Conservation (phyloP, 2,329 filamentous ascomycete genomes). For the Verticillium klebahnii region DNA sequence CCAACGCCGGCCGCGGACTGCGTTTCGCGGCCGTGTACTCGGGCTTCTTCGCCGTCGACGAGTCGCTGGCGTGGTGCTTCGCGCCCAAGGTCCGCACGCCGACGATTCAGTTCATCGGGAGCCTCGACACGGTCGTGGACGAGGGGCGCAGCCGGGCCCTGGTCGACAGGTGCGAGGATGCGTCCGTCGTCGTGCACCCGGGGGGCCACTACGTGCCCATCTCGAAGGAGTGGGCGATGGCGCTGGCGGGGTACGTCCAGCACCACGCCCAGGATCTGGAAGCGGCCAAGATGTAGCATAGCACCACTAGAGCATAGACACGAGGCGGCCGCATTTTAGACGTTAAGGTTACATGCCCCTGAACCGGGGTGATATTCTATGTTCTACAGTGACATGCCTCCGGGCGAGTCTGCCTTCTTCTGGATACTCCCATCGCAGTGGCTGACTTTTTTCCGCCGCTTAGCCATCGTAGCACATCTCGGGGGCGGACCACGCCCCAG, state of each 20-base stretch:
- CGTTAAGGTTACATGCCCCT: slow-evolving; percentile 9
- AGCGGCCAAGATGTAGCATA: slow-evolving; percentile 13
- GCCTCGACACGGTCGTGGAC: slow-evolving; percentile 82
- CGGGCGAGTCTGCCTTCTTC: background rate
- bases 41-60: slow-evolving; percentile 65
- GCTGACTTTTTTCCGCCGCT: background rate
- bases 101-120: slow-evolving; percentile 76
- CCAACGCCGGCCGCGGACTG: slow-evolving; percentile 43
- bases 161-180: slow-evolving; percentile 57
- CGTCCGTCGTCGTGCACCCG: slow-evolving; percentile 63
- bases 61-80: slow-evolving; percentile 59
- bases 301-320: background rate
- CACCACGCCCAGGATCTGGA: slow-evolving; percentile 26
- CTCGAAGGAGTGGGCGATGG: slow-evolving; percentile 74
- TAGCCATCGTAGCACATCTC: background rate
- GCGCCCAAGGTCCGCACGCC: slow-evolving; percentile 73
- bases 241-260: slow-evolving; percentile 66
- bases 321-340: slow-evolving; percentile 4
- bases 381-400: slow-evolving; percentile 11
- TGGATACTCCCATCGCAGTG: background rate
- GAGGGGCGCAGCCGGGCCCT: slow-evolving; percentile 66
- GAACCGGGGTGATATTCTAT: slow-evolving; percentile 5
- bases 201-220: slow-evolving; percentile 89
- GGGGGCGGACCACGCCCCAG: background rate
- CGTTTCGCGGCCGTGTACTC: slow-evolving; percentile 75